Conservation (phyloP, 1,139 yeast genomes). For the Hyphopichia khmerensis region DNA sequence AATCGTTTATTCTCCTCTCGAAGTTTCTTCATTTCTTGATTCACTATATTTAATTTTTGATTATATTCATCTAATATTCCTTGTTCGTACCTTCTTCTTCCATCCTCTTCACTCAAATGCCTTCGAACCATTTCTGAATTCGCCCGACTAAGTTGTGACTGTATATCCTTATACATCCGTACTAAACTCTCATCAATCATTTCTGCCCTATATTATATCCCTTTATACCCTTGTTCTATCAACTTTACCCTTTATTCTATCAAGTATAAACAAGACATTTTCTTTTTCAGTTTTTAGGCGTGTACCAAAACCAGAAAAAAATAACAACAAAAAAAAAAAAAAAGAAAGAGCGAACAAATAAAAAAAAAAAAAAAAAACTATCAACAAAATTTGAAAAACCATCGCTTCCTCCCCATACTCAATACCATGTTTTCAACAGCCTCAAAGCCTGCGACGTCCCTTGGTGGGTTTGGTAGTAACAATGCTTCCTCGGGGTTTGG, state of each 20-base stretch:
- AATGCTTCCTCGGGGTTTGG: slow-evolving; percentile 23
- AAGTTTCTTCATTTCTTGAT: background rate
- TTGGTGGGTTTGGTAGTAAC: slow-evolving; percentile 19
- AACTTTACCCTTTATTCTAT: too few relatives aligned
- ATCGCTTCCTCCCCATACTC: background rate
- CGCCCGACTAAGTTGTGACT: background rate
- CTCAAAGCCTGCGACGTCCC: slow-evolving; percentile 10
- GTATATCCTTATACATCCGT: background rate
- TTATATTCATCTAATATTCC: slow-evolving; percentile 1
- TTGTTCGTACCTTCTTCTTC: background rate
- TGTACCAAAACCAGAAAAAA: too few relatives aligned
- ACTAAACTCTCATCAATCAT: slow-evolving; percentile 2
- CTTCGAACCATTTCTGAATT: background rate
- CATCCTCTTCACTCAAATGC: background rate
- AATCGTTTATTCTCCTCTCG: slow-evolving; percentile 1
- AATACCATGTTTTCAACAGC: slow-evolving; percentile 16
- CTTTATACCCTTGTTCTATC: too few relatives aligned
- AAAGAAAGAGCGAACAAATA: too few relatives aligned
- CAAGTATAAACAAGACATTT: too few relatives aligned
- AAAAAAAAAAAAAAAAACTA: background rate
- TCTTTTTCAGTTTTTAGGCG: too few relatives aligned
- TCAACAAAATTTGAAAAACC: background rate
- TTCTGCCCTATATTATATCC: too few relatives aligned
- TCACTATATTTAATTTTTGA: background rate
- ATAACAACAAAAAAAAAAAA: too few relatives aligned